Conservation (phyloP, 208 protist species). For the Leishmania amazonensis region DNA sequence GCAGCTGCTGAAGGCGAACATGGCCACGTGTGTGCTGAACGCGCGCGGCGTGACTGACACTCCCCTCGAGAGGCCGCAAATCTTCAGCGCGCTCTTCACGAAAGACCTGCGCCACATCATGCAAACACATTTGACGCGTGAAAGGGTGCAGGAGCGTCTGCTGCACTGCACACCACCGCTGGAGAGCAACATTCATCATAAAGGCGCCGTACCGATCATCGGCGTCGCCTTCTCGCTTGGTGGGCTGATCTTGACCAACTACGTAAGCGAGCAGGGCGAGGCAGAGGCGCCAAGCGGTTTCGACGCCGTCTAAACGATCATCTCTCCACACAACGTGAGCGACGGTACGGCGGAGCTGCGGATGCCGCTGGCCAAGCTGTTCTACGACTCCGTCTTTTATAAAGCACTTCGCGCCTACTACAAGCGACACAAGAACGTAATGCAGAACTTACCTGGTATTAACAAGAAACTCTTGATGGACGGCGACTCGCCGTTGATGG, state of each 20-base stretch:
- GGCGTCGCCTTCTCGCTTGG: slow-evolving; percentile 67
- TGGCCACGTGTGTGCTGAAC: slow-evolving; percentile 53
- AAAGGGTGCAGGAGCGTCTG: slow-evolving; percentile 12
- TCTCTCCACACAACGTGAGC: slow-evolving; percentile 48
- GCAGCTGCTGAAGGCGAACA: slow-evolving; percentile 27
- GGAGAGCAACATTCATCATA: neutral
- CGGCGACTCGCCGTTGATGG: slow-evolving; percentile 14
- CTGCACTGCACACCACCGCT: slow-evolving; percentile 14
- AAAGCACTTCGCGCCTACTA: slow-evolving; percentile 44
- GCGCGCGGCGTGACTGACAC: slow-evolving; percentile 63
- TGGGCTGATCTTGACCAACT: slow-evolving; percentile 64
- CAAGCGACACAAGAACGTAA: slow-evolving; percentile 44
- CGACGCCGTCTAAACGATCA: slow-evolving; percentile 47
- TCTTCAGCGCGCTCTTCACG: slow-evolving; percentile 67
- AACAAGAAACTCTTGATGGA: slow-evolving; percentile 31
- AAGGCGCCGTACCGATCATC: slow-evolving; percentile 43
- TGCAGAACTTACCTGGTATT: slow-evolving; percentile 37
- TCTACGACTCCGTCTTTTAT: slow-evolving; percentile 36
- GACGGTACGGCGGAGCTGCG: slow-evolving; percentile 32
- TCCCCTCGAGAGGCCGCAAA: slow-evolving; percentile 50
- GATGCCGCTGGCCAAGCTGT: slow-evolving; percentile 2
- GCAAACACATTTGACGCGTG: slow-evolving; percentile 34
- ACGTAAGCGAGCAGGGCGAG: slow-evolving; percentile 55
- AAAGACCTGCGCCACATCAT: slow-evolving; percentile 60
- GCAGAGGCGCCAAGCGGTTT: slow-evolving; percentile 20